Conservation (phyloP, 2,329 filamentous ascomycete genomes). For the Penicillium sp. region DNA sequence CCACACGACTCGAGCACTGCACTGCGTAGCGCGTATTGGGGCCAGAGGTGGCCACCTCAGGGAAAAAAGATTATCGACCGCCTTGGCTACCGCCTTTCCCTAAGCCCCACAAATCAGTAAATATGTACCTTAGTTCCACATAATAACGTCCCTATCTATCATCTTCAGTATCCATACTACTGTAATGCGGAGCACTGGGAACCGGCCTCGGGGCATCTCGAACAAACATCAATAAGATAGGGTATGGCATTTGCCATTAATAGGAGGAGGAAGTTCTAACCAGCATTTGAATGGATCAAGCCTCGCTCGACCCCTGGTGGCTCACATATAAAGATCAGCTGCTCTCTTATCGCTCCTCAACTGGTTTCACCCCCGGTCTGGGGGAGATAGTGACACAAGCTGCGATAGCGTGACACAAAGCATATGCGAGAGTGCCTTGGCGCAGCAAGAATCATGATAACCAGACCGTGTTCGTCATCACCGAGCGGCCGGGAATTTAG, state of each 20-base stretch:
- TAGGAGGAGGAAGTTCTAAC: neutral
- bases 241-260: neutral
- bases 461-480: constrained; percentile 4
- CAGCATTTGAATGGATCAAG: too few relatives aligned
- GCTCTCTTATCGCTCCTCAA: neutral
- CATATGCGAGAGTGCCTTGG: neutral
- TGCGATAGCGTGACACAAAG: neutral
- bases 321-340: neutral
- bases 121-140: neutral
- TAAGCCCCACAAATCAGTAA: too few relatives aligned
- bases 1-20: neutral
- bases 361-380: neutral
- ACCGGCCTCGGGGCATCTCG: neutral
- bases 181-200: neutral
- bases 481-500: neutral
- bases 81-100: too few relatives aligned
- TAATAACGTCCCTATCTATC: neutral
- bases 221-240: neutral
- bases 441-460: neutral
- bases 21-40: too few relatives aligned
- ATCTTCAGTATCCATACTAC: neutral
- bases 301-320: neutral
- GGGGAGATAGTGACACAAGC: neutral
- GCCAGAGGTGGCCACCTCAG: too few relatives aligned
- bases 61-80: too few relatives aligned